Evolutionary conservation across 345 rosid genomes (phyloP).

Genomic region (Bruguiera parviflora): DNA sequence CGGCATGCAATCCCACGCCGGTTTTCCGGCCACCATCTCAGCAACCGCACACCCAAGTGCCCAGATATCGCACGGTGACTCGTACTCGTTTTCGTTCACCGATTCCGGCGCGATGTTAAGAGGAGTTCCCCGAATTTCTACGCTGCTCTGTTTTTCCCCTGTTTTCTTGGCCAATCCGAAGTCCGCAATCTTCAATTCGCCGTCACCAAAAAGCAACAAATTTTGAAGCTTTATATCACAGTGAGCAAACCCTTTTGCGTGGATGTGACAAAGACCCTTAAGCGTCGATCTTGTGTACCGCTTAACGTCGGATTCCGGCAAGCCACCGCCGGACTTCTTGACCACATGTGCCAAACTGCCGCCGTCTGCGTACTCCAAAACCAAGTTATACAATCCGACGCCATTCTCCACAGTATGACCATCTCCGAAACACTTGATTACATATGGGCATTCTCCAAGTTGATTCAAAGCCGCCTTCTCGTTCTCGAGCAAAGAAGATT

Average conservation of each 20-base stretch:
- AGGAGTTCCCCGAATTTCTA: constrained; percentile 35
- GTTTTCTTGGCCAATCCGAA: constrained; percentile 27
- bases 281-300: constrained; percentile 21
- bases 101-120: constrained; percentile 40
- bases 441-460: constrained; percentile 12
- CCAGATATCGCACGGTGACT: constrained; percentile 33
- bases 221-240: constrained; percentile 37
- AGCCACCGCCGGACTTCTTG: constrained; percentile 21
- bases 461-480: constrained; percentile 21
- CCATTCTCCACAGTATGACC: constrained; percentile 19
- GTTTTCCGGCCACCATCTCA: constrained; percentile 37
- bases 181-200: constrained; percentile 31
- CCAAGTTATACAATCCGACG: constrained; percentile 14
- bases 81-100: constrained; percentile 24
- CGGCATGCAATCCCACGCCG: constrained; percentile 23
- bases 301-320: constrained; percentile 19
- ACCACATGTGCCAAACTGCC: constrained; percentile 24
- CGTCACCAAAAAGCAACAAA: constrained; percentile 19
- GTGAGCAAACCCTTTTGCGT: constrained; percentile 34
- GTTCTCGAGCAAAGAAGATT: constrained; percentile 24
- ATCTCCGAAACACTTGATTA: constrained; percentile 26
- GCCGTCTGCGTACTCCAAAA: constrained; percentile 32
- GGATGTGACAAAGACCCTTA: constrained; percentile 25
- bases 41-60: constrained; percentile 35
- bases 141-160: constrained; percentile 17